phyloP scores from a whole-genome alignment of 257 asterid genomes.

The Capsicum baccatum region DNA sequence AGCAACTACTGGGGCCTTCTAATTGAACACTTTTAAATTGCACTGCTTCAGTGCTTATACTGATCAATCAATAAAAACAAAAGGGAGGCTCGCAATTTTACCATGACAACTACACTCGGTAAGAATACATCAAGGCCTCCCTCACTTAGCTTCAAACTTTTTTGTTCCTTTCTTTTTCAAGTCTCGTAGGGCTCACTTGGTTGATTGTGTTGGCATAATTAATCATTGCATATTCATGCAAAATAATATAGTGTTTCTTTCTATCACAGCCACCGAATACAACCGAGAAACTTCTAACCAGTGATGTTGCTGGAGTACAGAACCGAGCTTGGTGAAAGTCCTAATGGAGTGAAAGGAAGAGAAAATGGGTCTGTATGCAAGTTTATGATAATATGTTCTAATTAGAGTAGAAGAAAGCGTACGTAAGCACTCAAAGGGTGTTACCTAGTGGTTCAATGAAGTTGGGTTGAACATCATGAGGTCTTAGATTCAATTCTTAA shows the following conservation, averaged over 20 bases:
- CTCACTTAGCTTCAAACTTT: neutral
- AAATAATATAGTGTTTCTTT: neutral
- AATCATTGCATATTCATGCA: neutral
- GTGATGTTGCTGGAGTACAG: neutral
- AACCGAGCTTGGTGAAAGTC: neutral
- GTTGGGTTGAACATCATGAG: too few species aligned
- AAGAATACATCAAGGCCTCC: neutral
- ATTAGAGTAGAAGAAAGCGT: neutral
- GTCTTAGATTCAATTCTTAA: too few species aligned
- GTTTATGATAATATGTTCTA: neutral
- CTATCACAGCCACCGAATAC: too few species aligned
- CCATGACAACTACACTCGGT: conserved; percentile 19
- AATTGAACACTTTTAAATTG: conserved; percentile 22
- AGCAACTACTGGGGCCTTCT: conserved; percentile 44
- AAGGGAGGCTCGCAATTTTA: conserved; percentile 2
- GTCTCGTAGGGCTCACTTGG: neutral
- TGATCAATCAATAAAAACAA: conserved; percentile 34
- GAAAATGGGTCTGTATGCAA: neutral
- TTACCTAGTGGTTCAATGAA: too few species aligned
- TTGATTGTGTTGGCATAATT: neutral
- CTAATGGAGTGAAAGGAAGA: neutral
- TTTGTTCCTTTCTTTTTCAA: neutral
- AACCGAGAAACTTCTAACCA: neutral
- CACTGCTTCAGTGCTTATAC: neutral
- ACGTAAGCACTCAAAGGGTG: too few species aligned